Conservation (phyloP, 176 grass and related monocot species). For the Oryza glumipatula region DNA sequence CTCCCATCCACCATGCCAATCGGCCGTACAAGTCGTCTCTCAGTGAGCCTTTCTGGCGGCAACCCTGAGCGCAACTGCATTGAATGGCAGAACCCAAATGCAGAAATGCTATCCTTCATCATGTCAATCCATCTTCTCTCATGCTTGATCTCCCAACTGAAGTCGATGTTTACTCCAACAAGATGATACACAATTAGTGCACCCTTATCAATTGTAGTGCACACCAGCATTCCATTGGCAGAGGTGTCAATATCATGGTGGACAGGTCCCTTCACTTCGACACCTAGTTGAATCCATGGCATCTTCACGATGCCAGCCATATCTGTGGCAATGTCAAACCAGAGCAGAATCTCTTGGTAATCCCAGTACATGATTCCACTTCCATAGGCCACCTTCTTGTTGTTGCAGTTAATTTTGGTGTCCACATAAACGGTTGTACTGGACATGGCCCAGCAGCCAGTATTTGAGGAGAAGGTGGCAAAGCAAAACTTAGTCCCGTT, state of each 20-base stretch:
- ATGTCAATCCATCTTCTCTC: not conserved
- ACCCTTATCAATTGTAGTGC: not conserved
- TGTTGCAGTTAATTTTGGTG: not conserved
- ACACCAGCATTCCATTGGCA: constrained; percentile 7
- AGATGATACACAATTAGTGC: not conserved
- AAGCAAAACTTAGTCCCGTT: not conserved
- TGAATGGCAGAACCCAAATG: constrained; percentile 10
- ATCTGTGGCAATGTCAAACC: not conserved
- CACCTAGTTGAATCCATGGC: not conserved
- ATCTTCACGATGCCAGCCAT: not conserved
- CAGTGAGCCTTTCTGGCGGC: not conserved
- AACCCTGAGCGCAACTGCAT: constrained; percentile 28
- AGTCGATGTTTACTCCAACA: not conserved
- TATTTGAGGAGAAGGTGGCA: not conserved
- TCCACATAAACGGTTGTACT: not conserved
- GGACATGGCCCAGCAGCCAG: not conserved
- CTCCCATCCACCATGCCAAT: not conserved
- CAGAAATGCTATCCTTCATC: not conserved
- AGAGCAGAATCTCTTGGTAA: not conserved
- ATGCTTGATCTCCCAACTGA: constrained; percentile 18
- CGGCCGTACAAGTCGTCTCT: constrained; percentile 1
- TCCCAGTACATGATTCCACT: constrained; percentile 18
- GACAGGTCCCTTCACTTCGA: not conserved
- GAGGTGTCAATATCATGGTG: not conserved
- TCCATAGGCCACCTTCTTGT: not conserved